These are phyloP conservation scores for Bigelowiella natans DNA, from an alignment of 78 protist species.

Conservation along the genomic window DNA sequence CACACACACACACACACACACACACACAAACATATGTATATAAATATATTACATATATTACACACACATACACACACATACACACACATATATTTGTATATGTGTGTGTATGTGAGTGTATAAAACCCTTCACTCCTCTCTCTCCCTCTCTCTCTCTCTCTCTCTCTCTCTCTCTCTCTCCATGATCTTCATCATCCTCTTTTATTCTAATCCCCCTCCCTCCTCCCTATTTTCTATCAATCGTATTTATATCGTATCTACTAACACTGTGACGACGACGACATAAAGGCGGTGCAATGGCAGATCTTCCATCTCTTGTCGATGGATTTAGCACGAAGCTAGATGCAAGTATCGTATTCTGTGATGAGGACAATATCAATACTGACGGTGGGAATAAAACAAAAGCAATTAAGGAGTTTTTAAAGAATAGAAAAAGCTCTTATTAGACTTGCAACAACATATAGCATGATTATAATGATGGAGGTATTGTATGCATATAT, in stretches of 20 bases:
- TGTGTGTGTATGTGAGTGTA: not conserved
- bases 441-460: too few relatives aligned
- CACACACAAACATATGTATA: not conserved
- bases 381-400: slow-evolving; percentile 53
- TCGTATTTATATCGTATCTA: not conserved
- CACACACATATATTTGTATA: not conserved
- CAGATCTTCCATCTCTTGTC: too few relatives aligned
- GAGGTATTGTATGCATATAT: too few relatives aligned
- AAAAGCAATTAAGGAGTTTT: too few relatives aligned
- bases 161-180: not conserved
- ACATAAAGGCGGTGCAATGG: too few relatives aligned
- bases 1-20: not conserved
- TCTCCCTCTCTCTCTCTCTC: not conserved
- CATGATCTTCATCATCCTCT: not conserved
- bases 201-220: not conserved
- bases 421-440: too few relatives aligned
- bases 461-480: too few relatives aligned
- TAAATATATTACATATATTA: not conserved
- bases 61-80: not conserved
- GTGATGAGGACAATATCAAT: slow-evolving; percentile 51
- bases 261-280: too few relatives aligned
- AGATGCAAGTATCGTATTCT: slow-evolving; percentile 11
- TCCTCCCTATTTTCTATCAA: not conserved
- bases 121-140: not conserved
- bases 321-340: too few relatives aligned